Evolutionary conservation across 1,284 basidiomycete genomes (phyloP).

Genomic region (Fomitopsis betulina): DNA sequence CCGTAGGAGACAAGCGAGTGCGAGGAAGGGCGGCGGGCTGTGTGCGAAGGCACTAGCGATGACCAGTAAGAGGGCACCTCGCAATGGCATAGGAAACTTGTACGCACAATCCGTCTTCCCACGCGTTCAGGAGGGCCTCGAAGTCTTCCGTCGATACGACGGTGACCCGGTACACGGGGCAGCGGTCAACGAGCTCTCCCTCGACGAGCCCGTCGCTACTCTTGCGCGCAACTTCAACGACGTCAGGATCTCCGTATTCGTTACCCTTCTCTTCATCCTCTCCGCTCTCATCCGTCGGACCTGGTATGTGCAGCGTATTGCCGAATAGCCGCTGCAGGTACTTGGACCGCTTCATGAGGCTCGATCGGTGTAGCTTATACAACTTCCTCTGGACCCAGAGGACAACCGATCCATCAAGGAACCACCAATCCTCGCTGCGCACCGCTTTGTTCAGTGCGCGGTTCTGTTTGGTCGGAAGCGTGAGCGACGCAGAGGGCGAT

Average conservation of each 20-base stretch:
- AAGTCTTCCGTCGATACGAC: slow-evolving; percentile 29
- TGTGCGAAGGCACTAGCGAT: slow-evolving; percentile 20
- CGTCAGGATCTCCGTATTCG: neutral
- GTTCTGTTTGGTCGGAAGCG: neutral
- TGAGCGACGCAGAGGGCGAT: neutral
- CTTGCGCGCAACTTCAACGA: neutral
- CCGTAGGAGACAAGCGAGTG: slow-evolving; percentile 27
- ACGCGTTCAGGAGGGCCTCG: slow-evolving; percentile 27
- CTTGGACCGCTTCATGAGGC: slow-evolving; percentile 27
- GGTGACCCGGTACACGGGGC: slow-evolving; percentile 23
- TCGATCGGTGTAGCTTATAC: slow-evolving; percentile 34
- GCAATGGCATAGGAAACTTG: neutral
- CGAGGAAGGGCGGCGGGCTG: slow-evolving; percentile 21
- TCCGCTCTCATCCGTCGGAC: slow-evolving; percentile 5
- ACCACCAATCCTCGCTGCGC: slow-evolving; percentile 28
- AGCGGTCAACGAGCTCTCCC: slow-evolving; percentile 19
- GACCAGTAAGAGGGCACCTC: neutral
- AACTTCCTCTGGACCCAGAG: slow-evolving; percentile 27
- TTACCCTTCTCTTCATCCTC: neutral
- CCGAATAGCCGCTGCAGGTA: slow-evolving; percentile 31
- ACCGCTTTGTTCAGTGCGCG: neutral
- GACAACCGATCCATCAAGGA: slow-evolving; percentile 33
- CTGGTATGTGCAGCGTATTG: slow-evolving; percentile 2
- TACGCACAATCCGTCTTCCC: slow-evolving; percentile 34
- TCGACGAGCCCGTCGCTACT: neutral